Conservation (phyloP, 2,329 filamentous ascomycete genomes). For the Xenoacremonium recifei region DNA sequence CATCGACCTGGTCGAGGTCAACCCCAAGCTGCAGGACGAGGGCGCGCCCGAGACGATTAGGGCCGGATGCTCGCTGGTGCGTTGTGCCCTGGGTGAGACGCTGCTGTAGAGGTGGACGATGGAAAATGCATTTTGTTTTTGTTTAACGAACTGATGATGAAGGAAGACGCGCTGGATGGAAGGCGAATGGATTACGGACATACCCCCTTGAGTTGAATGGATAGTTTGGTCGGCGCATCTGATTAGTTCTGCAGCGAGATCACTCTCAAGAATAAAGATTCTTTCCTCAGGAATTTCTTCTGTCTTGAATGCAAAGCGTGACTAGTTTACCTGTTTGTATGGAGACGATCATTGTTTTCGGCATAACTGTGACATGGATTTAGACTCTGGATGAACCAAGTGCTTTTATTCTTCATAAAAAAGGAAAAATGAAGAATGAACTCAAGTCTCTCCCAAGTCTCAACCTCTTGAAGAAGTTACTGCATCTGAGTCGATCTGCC, state of each 20-base stretch:
- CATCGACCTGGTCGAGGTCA: slow-evolving; percentile 81
- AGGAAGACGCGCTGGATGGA: too few species aligned
- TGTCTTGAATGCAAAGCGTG: too few species aligned
- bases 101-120: slow-evolving; percentile 58
- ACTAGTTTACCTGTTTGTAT: too few species aligned
- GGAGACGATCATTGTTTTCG: too few species aligned
- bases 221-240: slow-evolving; percentile 21
- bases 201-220: slow-evolving; percentile 27
- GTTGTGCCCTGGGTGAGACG: slow-evolving; percentile 90
- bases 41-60: slow-evolving; percentile 84
- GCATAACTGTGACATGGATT: background rate
- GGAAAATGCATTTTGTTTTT: too few species aligned
- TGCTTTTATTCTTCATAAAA: background rate
- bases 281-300: slow-evolving; percentile 16
- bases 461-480: too few species aligned
- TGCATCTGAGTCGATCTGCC: too few species aligned
- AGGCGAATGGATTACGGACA: slow-evolving; percentile 15
- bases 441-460: too few species aligned
- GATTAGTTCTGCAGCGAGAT: slow-evolving; percentile 24
- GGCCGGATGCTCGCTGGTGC: slow-evolving; percentile 85
- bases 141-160: too few species aligned
- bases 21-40: slow-evolving; percentile 61
- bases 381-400: background rate
- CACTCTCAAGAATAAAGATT: slow-evolving; percentile 28
- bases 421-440: too few species aligned